These are phyloP conservation scores for Moesziomyces parantarcticus DNA, from an alignment of 1,284 basidiomycete species.

Conservation along the genomic window DNA sequence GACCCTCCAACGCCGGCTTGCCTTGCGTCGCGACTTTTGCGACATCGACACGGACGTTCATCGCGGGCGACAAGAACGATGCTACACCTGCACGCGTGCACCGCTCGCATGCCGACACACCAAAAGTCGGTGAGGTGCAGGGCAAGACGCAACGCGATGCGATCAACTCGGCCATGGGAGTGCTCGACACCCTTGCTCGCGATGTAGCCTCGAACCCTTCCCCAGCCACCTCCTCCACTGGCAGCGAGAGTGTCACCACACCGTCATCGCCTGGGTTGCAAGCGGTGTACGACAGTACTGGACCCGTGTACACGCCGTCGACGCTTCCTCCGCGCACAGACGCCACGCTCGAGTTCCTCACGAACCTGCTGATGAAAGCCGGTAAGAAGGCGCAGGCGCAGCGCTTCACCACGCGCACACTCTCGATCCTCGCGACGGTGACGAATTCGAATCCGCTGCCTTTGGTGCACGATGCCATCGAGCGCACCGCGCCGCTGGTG, in stretches of 20 bases:
- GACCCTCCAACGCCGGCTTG: slow-evolving; percentile 7
- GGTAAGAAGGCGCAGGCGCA: slow-evolving; percentile 68
- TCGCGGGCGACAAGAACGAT: slow-evolving; percentile 39
- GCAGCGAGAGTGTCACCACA: not conserved
- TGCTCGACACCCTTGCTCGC: slow-evolving; percentile 25
- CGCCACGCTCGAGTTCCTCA: slow-evolving; percentile 61
- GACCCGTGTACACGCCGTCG: slow-evolving; percentile 40
- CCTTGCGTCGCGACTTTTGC: slow-evolving; percentile 20
- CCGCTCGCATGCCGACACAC: slow-evolving; percentile 4
- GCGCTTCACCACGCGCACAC: slow-evolving; percentile 60
- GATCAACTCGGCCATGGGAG: slow-evolving; percentile 32
- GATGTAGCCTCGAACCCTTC: slow-evolving; percentile 9
- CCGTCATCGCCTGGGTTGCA: slow-evolving; percentile 2
- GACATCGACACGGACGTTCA: not conserved
- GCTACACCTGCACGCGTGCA: slow-evolving; percentile 24
- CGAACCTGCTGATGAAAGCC: slow-evolving; percentile 68
- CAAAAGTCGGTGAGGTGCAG: not conserved
- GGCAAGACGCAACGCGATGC: slow-evolving; percentile 37
- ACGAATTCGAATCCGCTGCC: slow-evolving; percentile 67
- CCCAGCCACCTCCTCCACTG: not conserved
- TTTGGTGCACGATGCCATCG: slow-evolving; percentile 66
- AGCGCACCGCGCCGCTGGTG: slow-evolving; percentile 63
- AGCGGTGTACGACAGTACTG: slow-evolving; percentile 9
- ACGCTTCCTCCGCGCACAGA: slow-evolving; percentile 59
- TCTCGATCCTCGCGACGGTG: slow-evolving; percentile 59